These are phyloP conservation scores for Candida sanyaensis DNA, from an alignment of 1,139 yeast genomes.

Conservation along the genomic window DNA sequence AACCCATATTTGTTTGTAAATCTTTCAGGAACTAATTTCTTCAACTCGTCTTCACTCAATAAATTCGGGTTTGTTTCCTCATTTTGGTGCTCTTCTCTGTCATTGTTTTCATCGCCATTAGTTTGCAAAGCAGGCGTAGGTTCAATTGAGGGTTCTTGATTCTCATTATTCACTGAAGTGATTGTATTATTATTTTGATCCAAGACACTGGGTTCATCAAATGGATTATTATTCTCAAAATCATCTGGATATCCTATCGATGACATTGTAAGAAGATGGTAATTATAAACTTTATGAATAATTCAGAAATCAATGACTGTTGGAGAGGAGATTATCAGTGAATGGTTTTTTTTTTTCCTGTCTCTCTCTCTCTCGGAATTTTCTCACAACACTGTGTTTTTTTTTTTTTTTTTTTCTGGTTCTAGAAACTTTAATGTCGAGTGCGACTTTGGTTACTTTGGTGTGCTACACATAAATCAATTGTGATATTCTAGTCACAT, in stretches of 20 bases:
- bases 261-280: slow-evolving; percentile 33
- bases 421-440: too few species aligned
- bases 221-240: slow-evolving; percentile 66
- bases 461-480: too few species aligned
- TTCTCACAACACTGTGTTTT: too few species aligned
- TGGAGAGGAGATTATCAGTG: too few species aligned
- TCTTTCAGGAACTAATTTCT: slow-evolving; percentile 54
- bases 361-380: too few species aligned
- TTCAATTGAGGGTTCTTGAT: slow-evolving; percentile 5
- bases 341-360: too few species aligned
- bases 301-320: too few species aligned
- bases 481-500: too few species aligned
- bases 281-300: not conserved
- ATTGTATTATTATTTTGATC: too few species aligned
- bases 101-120: not conserved
- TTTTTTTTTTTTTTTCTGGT: too few species aligned
- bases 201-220: slow-evolving; percentile 35
- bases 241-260: slow-evolving; percentile 67
- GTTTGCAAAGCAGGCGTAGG: not conserved
- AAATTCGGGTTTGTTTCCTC: slow-evolving; percentile 4
- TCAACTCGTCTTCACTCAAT: slow-evolving; percentile 37
- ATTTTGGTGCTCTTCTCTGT: not conserved
- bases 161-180: slow-evolving; percentile 4
- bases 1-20: slow-evolving; percentile 37
- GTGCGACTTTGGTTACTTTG: too few species aligned